Conservation (phyloP, 1,284 basidiomycete species). For the Fomitopsis palustris region DNA sequence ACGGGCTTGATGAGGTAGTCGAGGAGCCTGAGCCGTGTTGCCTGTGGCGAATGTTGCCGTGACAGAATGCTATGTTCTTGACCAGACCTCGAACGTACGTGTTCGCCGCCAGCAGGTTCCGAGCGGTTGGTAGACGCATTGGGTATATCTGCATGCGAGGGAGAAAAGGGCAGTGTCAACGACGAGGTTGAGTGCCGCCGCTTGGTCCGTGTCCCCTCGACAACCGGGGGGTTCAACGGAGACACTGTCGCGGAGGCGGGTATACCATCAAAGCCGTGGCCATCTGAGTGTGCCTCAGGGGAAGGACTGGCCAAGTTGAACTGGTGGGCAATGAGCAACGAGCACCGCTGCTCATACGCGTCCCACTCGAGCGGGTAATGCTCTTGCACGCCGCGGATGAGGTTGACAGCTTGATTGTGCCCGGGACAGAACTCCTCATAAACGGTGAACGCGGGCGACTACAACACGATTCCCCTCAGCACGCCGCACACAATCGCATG, state of each 20-base stretch:
- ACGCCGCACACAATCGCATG: constrained; percentile 1
- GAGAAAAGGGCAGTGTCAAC: constrained; percentile 5
- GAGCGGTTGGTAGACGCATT: constrained; percentile 1
- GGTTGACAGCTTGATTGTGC: constrained; percentile 74
- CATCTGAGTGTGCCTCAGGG: constrained; percentile 5
- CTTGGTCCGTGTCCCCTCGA: constrained; percentile 7
- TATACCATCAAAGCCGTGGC: constrained; percentile 4
- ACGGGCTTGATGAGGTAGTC: constrained; percentile 91
- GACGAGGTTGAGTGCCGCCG: constrained; percentile 22
- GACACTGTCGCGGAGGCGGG: constrained; percentile 8
- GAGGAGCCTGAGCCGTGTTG: constrained; percentile 54
- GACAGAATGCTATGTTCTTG: neutral
- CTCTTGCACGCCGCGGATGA: constrained; percentile 63
- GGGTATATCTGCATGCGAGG: neutral
- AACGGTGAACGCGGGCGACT: constrained; percentile 72
- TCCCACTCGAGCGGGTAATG: constrained; percentile 72
- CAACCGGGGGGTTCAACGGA: neutral
- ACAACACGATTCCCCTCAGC: neutral
- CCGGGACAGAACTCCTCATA: constrained; percentile 86
- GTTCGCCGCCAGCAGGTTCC: constrained; percentile 10
- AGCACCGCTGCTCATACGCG: constrained; percentile 71
- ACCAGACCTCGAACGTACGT: constrained; percentile 8
- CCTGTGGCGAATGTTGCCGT: constrained; percentile 9
- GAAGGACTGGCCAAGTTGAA: constrained; percentile 5
- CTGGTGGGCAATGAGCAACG: constrained; percentile 19